Evolutionary conservation across 352 stramenopile species (phyloP).

Genomic region (Pythium folliculosum): DNA sequence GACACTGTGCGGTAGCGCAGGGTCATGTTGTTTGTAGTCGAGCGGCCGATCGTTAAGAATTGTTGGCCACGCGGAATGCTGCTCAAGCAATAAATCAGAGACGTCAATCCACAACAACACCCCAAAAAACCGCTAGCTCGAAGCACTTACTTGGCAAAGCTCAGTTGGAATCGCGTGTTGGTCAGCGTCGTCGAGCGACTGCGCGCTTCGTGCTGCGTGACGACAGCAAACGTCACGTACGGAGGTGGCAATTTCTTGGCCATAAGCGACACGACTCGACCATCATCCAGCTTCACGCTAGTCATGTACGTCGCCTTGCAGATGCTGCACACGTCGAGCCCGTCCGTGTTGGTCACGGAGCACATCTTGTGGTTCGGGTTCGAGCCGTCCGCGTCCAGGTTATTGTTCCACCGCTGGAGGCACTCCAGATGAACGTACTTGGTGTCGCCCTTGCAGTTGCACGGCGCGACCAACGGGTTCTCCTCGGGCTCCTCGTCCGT

Average conservation of each 20-base stretch:
- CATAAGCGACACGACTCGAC: conserved; percentile 83
- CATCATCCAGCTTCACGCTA: conserved; percentile 85
- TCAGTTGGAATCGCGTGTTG: conserved; percentile 92
- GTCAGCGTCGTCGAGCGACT: conserved; percentile 84
- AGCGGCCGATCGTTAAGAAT: conserved; percentile 77
- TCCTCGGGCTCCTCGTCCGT: conserved; percentile 80
- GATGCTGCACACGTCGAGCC: conserved; percentile 88
- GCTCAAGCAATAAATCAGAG: conserved; percentile 11
- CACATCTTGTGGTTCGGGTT: conserved; percentile 90
- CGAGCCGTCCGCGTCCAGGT: conserved; percentile 70
- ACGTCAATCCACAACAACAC: conserved; percentile 2
- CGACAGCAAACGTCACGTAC: conserved; percentile 91
- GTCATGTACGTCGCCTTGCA: conserved; percentile 92
- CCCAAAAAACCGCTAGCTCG: neutral
- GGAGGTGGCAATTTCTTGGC: conserved; percentile 85
- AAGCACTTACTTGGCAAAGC: conserved; percentile 83
- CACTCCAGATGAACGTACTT: conserved; percentile 93
- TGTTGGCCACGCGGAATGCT: conserved; percentile 70
- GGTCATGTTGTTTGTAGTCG: conserved; percentile 86
- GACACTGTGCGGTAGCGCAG: conserved; percentile 85
- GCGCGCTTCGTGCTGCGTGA: conserved; percentile 88
- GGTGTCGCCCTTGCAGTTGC: conserved; percentile 91
- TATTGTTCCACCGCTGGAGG: conserved; percentile 92
- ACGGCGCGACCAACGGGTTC: conserved; percentile 90
- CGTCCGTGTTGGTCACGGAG: conserved; percentile 88